Evolutionary conservation across 2,329 filamentous ascomycete genomes (phyloP), one percentile per base, ranked within the genome.

Genomic region (Aspergillus awamori): DNA sequence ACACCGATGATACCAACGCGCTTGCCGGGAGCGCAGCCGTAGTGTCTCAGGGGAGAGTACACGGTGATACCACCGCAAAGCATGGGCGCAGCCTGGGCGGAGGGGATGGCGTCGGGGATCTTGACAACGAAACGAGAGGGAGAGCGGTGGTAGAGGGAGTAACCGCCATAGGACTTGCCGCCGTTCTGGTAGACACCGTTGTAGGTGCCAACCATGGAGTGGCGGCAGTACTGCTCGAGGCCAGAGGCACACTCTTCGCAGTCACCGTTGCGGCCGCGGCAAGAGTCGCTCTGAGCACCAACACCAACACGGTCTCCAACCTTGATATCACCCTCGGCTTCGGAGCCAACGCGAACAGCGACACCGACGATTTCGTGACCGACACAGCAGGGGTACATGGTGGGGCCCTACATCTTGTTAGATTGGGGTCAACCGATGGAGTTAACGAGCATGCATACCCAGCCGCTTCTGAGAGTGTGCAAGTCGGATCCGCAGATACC

Each of bases 141-240:
- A 1, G 80, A 80, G 10, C 87, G 81, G 67, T 83, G 81, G 69
- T 87, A 83, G 47, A 82, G 75, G 3, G 83, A 81, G 65, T 87
- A 87, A n/a, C 87, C 90, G 11, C 90, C 90, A 67, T 90, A 89
- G 1, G 85, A 84, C 73, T 84, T 87, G 63, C 69, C 84, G 4
- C 87, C 87, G 66, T 87, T 80, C 61, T 68, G 2, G 54, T 68
- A 71, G 11, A 60, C 63, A 7, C 69, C 65, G 49, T 73, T 70
- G 57, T 75, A 75, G 5, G 73, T 75, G 26, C 67, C 67, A 7
- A 70, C 67, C 64, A 70, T 68, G 13, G 59, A 55, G 55, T 62
- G 65, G 45, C 36, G 43, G 59, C 73, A 75, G 62, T 71, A 69
- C 49, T 72, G 69, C 79, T 73, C 73, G 20, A 70, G 69, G 7